Percentiles rank a stretch among this genome's conserved stretches.
Evolutionary conservation across 2,329 filamentous ascomycete genomes (phyloP).

Genomic region (Beauveria bassiana): DNA sequence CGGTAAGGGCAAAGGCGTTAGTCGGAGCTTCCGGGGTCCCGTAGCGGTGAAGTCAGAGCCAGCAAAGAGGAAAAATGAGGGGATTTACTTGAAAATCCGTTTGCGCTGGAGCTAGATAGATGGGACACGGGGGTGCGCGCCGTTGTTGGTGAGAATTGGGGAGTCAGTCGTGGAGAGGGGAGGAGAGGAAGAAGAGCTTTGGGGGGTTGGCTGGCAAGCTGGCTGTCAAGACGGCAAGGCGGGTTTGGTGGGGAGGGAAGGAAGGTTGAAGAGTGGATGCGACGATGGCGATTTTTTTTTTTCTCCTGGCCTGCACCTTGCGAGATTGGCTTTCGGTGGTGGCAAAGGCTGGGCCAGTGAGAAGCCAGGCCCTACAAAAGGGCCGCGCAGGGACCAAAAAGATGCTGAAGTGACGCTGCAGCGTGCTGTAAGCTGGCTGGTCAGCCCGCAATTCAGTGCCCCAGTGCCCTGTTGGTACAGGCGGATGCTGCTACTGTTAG

Average conservation of each 20-base stretch:
- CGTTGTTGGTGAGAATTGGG: conserved; percentile 4
- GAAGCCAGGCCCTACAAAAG: not conserved
- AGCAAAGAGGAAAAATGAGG: not conserved
- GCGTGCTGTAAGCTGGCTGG: not conserved
- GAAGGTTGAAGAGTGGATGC: conserved; percentile 11
- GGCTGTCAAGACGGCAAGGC: not conserved
- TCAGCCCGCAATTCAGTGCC: too few species aligned
- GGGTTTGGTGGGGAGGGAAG: conserved; percentile 10
- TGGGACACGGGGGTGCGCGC: not conserved
- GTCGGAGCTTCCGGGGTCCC: not conserved
- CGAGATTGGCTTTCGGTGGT: not conserved
- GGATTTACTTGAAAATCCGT: conserved; percentile 1
- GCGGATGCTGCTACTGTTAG: too few species aligned
- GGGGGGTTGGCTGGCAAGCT: not conserved
- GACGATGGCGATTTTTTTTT: conserved; percentile 9
- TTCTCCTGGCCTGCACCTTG: not conserved
- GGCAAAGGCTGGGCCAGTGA: not conserved
- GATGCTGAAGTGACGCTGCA: not conserved
- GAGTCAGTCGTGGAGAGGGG: not conserved
- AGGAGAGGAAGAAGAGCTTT: not conserved
- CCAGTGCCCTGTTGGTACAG: too few species aligned
- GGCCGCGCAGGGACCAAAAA: not conserved
- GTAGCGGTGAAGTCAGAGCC: not conserved
- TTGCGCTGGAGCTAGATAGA: not conserved
- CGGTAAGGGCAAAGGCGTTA: conserved; percentile 2